Base-by-base conservation (phyloP, 2,329 filamentous ascomycete species). In the Aureobasidium sp. region DNA sequence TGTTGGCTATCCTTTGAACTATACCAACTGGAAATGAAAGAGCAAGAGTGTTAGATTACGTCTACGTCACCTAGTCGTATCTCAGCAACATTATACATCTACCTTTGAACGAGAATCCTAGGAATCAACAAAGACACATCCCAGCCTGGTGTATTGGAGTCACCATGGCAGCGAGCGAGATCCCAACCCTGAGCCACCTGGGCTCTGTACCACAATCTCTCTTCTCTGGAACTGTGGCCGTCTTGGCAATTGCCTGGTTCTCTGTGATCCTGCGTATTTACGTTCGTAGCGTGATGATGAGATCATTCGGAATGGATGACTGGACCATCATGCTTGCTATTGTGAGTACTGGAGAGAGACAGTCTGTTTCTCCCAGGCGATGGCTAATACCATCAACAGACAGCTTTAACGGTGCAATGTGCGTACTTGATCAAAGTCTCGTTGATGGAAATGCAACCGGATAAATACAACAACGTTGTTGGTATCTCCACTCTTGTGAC, bases 211-310 rank as follows among this genome's bases (percentile, higher is more conserved):
- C 57, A 1, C 45, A 60, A 17, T 31, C 44, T 5, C 36, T 60
- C 14, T 60, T 49, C 14, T 17, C 36, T 17, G 57, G 44, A 17
- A 42, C 57, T 11, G 45, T 62, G 27, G 42, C 61, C 20, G 45
- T 64, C 29, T 34, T 65, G 17, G 20, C 57, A 20, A 17, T 65
- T 15, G 60, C 58, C 29, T 62, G 58, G 34, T 44, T 64, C 20
- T 49, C 62, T 20, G 47, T 63, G 1, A 14, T 48, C 7, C 20
- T 65, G 20, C 59, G 64, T 5, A 44, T 61, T 29, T 65, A 64
- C 31, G 60, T 61, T 27, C 59, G 64, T 1, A 49, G 41, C n/a
- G 42, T 60, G 12, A 56, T 65, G 49, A 55, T 56, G 22, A 53
- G 34, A 22, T 57, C 51, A 4, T 48, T 62, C 17, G 60, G 60